A percentile compares a stretch with the other conserved stretches of the same genome.
Evolutionary conservation across 139 green algal genomes (phyloP).

Genomic region (Picochlorum sp.): DNA sequence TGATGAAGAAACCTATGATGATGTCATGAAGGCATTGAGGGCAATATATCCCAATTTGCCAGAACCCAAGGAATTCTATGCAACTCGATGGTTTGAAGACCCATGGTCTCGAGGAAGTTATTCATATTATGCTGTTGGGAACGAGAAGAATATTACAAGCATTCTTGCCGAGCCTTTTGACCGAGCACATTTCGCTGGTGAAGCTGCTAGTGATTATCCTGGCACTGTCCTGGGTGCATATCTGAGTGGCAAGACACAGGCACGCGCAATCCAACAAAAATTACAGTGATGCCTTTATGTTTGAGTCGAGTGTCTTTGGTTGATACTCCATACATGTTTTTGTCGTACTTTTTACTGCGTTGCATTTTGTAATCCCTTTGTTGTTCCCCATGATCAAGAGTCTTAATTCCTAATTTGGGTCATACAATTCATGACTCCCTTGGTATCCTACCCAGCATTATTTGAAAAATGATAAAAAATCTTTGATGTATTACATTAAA

Average conservation of each 20-base stretch:
- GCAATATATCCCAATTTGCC: conserved; percentile 19
- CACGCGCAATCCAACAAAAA: not conserved
- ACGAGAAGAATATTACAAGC: conserved; percentile 40
- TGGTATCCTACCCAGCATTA: too few relatives aligned
- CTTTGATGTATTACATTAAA: too few relatives aligned
- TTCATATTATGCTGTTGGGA: conserved; percentile 53
- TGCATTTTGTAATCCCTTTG: too few relatives aligned
- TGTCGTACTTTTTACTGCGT: too few relatives aligned
- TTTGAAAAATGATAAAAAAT: too few relatives aligned
- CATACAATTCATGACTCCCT: too few relatives aligned
- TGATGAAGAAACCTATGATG: conserved; percentile 21
- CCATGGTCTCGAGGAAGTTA: conserved; percentile 37
- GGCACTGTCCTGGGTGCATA: conserved; percentile 63
- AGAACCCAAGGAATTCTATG: conserved; percentile 12
- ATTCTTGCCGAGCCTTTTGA: conserved; percentile 34
- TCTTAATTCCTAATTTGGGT: too few relatives aligned
- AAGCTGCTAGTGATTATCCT: conserved; percentile 53
- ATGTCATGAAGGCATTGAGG: conserved; percentile 18
- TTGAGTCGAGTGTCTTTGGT: too few relatives aligned
- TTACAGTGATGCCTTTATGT: too few relatives aligned
- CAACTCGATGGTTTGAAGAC: conserved; percentile 36
- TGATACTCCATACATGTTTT: too few relatives aligned
- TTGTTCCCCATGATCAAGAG: too few relatives aligned
- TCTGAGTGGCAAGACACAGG: conserved; percentile 52
- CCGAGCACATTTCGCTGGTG: conserved; percentile 57